Percentiles rank a stretch among this genome's conserved stretches.
Evolutionary conservation across 345 rosid genomes (phyloP).

Genomic region (Salix dunnii): DNA sequence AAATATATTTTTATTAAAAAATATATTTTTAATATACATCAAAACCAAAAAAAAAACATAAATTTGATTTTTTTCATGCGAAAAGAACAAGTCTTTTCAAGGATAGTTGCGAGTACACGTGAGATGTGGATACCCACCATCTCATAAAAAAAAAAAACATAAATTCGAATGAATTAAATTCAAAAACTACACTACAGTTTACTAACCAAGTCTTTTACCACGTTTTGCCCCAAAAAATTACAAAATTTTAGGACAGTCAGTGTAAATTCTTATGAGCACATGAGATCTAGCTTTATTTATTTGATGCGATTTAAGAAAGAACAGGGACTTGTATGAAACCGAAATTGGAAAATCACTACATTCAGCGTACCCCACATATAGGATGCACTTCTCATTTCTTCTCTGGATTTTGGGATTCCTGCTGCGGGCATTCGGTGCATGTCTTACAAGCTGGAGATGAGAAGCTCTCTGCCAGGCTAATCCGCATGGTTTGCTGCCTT

Average conservation of each 20-base stretch:
- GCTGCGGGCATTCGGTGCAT: slow-evolving; percentile 25
- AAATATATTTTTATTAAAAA: too few species aligned
- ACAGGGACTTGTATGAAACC: neutral
- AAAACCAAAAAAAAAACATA: too few species aligned
- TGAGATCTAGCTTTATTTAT: neutral
- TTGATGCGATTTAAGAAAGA: neutral
- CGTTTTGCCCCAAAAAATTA: neutral
- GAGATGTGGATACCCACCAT: too few species aligned
- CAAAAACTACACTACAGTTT: neutral
- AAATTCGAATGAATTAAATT: too few species aligned
- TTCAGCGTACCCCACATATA: neutral
- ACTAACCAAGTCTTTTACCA: neutral
- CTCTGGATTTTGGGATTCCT: slow-evolving; percentile 1
- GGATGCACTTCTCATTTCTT: neutral
- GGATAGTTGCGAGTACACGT: too few species aligned
- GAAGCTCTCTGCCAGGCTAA: slow-evolving; percentile 40
- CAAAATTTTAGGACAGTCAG: neutral
- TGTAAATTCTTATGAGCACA: neutral
- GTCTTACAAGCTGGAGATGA: slow-evolving; percentile 36
- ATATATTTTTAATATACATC: too few species aligned
- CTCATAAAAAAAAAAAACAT: too few species aligned
- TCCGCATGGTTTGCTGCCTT: slow-evolving; percentile 55
- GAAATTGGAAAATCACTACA: neutral
- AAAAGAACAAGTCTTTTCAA: too few species aligned
- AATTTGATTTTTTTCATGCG: too few species aligned